Evolutionary conservation across 2,329 filamentous ascomycete genomes (phyloP), one percentile per base, ranked within the genome.

Genomic region (Trichoderma guizhouense): DNA sequence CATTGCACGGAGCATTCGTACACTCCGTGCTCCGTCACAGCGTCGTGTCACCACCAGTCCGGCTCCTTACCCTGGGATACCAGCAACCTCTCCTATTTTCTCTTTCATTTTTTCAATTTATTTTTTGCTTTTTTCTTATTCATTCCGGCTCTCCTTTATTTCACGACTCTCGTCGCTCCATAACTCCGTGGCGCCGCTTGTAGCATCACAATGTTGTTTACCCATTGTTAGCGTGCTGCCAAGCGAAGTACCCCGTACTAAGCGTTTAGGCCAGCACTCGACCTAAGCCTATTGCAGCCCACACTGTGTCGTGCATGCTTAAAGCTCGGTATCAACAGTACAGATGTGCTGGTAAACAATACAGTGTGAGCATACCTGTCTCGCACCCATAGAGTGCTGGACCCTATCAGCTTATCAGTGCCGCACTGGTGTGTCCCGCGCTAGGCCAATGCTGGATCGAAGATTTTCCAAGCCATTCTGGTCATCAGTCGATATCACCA

Each of bases 391-490:
- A 43, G 24, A 43, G 15, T 3, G 15, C 39, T 9, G 39, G 51
- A 5, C 58, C 58, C 43, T 71, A 55, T 71, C 57, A 53, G 68
- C 51, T 67, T 58, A 60, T 72, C 70, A 24, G 39, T 28, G 55
- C 26, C 36, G 39, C 28, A 47, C 21, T 36, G 34, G 28, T 34
- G 12, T 47, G 66, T 61, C 57, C 67, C 57, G 67, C 67, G 67
- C 67, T 70, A 57, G 57, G 53, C n/a, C n/a, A 21, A 21, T 51
- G 26, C 53, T 63, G 68, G 68, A 11, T 55, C 47, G 68, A 71
- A 65, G 53, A 71, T 71, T 71, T 71, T 71, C 69, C 61, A 62
- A 71, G 61, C 53, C 64, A 64, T 43, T 43, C 58, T 28, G 53
- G 36, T 28, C 65, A 62, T 71, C 51, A 32, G 63, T 58, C n/a